phyloP scores from a whole-genome alignment of 805 yeast species.

The Phaffomyces antillensis region DNA sequence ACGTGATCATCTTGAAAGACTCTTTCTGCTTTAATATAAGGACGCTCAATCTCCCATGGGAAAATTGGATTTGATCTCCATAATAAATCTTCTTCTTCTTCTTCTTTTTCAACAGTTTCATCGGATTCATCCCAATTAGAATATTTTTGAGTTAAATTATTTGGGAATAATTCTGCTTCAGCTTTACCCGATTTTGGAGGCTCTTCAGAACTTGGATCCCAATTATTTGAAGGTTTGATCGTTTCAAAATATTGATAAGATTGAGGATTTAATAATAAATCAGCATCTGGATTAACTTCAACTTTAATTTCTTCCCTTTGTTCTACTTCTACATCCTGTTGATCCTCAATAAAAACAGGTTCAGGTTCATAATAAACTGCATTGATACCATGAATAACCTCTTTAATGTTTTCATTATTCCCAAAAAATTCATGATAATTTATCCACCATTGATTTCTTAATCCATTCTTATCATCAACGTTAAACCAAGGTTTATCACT shows the following conservation, averaged over 20 bases:
- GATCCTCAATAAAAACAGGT: background rate
- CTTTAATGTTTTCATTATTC: constrained; percentile 7
- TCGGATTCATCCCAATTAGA: constrained; percentile 1
- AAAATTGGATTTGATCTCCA: constrained; percentile 21
- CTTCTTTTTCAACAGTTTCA: background rate
- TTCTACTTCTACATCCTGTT: background rate
- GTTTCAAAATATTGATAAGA: constrained; percentile 19
- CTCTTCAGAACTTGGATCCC: constrained; percentile 39
- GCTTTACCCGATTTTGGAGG: constrained; percentile 33
- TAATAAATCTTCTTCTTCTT: background rate
- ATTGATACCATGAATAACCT: constrained; percentile 19
- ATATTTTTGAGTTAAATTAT: background rate
- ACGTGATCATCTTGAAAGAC: constrained; percentile 12
- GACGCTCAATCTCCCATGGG: constrained; percentile 25
- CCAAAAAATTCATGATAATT: constrained; percentile 19
- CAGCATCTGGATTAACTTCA: background rate
- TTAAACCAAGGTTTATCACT: constrained; percentile 49
- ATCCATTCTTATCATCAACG: constrained; percentile 8
- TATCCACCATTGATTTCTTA: constrained; percentile 20
- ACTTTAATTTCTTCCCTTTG: background rate
- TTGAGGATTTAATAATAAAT: constrained; percentile 16
- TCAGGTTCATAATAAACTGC: constrained; percentile 14
- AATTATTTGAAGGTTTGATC: constrained; percentile 16
- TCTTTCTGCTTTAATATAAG: constrained; percentile 13
- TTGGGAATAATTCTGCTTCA: constrained; percentile 21